These are phyloP conservation scores for Evansstolkia leycettana DNA, from an alignment of 495 filamentous ascomycete genomes.

Conservation along the genomic window DNA sequence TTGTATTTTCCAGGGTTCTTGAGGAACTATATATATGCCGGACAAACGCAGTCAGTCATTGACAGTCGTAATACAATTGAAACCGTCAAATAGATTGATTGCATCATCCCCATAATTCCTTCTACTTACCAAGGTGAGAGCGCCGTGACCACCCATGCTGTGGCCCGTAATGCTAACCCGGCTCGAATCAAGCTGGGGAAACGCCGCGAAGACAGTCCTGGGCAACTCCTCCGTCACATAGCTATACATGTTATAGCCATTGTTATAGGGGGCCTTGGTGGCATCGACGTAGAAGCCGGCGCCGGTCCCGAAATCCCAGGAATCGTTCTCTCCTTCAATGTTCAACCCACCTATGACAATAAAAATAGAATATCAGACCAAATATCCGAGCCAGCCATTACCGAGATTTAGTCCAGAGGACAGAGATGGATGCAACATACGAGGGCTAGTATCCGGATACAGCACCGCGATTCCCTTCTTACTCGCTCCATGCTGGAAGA, in stretches of 20 bases:
- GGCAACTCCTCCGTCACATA: conserved; percentile 82
- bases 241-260: conserved; percentile 82
- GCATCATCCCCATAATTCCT: too few species aligned
- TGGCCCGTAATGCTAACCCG: conserved; percentile 80
- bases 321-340: conserved; percentile 68
- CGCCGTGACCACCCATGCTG: conserved; percentile 94
- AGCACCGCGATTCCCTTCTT: conserved; percentile 73
- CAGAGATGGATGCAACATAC: conserved; percentile 28
- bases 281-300: conserved; percentile 96
- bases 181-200: conserved; percentile 49
- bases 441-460: conserved; percentile 89
- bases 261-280: conserved; percentile 55
- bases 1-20: conserved; percentile 83
- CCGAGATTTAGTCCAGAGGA: background rate
- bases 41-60: too few species aligned
- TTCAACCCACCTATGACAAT: conserved; percentile 47
- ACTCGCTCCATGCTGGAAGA: conserved; percentile 75
- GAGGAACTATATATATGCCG: conserved; percentile 59
- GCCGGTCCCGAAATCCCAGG: conserved; percentile 81
- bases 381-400: background rate
- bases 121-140: conserved; percentile 64
- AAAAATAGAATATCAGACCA: background rate
- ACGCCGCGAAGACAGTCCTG: conserved; percentile 51
- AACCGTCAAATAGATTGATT: too few species aligned
- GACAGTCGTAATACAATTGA: too few species aligned